phyloP scores from a whole-genome alignment of 1,139 yeast species.

The Kodamaea anthophila region DNA sequence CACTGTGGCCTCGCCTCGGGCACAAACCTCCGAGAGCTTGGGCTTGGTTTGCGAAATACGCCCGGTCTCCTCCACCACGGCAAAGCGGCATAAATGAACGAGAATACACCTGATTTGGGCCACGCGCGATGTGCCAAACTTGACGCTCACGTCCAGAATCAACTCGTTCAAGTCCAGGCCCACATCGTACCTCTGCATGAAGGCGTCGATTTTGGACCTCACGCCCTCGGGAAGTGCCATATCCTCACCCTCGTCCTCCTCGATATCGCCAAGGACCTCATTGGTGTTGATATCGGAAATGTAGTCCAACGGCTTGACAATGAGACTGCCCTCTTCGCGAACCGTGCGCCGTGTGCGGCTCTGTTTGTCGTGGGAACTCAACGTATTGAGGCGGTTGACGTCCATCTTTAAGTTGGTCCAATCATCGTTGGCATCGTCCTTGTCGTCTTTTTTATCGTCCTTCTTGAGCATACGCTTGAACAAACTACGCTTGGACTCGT shows the following conservation, averaged over 20 bases:
- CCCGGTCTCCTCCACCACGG: slow-evolving; percentile 31
- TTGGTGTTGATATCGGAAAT: slow-evolving; percentile 46
- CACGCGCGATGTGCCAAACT: slow-evolving; percentile 30
- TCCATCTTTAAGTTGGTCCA: slow-evolving; percentile 45
- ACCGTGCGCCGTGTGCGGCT: slow-evolving; percentile 62
- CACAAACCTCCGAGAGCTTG: slow-evolving; percentile 31
- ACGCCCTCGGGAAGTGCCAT: slow-evolving; percentile 15
- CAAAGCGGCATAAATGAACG: slow-evolving; percentile 36
- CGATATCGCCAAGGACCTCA: slow-evolving; percentile 28
- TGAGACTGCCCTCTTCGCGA: slow-evolving; percentile 58
- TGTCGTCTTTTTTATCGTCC: slow-evolving; percentile 26
- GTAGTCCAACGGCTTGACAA: slow-evolving; percentile 65
- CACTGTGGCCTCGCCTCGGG: slow-evolving; percentile 46
- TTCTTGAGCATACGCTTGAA: slow-evolving; percentile 46
- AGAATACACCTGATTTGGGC: slow-evolving; percentile 35
- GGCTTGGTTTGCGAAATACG: slow-evolving; percentile 40
- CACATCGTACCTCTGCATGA: slow-evolving; percentile 26
- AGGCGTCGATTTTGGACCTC: slow-evolving; percentile 26
- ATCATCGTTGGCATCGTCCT: slow-evolving; percentile 26
- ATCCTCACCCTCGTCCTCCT: slow-evolving; percentile 11
- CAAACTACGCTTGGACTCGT: slow-evolving; percentile 39
- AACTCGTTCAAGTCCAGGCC: slow-evolving; percentile 36
- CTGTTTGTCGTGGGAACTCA: slow-evolving; percentile 64
- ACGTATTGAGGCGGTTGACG: slow-evolving; percentile 69
- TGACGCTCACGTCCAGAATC: slow-evolving; percentile 40